Evolutionary conservation across 1,284 basidiomycete genomes (phyloP).

Genomic region (Coriolopsis trogii): DNA sequence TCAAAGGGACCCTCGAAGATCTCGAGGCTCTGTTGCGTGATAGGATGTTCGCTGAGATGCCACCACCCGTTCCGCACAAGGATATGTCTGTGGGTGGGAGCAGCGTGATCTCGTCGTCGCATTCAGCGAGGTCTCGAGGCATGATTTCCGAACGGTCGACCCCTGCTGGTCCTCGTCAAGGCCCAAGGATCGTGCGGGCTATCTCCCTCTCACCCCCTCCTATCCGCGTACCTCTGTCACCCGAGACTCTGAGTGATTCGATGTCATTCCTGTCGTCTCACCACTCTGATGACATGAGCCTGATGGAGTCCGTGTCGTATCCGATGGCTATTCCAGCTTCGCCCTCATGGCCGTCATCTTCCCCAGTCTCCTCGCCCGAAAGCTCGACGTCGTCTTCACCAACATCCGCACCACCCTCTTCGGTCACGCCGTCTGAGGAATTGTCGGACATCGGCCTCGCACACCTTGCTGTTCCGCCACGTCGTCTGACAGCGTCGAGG

Average conservation of each 20-base stretch:
- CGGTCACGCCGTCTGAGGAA: conserved; percentile 17
- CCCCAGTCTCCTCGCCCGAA: conserved; percentile 35
- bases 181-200: conserved; percentile 23
- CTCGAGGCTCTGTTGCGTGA: conserved; percentile 48
- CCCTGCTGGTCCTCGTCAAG: conserved; percentile 13
- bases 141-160: conserved; percentile 32
- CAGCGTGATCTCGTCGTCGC: conserved; percentile 28
- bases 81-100: conserved; percentile 47
- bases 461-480: conserved; percentile 7
- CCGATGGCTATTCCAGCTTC: conserved; percentile 30
- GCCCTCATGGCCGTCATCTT: conserved; percentile 36
- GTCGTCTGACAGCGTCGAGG: conserved; percentile 18
- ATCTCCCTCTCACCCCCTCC: conserved; percentile 47
- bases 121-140: conserved; percentile 6
- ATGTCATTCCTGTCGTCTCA: conserved; percentile 73
- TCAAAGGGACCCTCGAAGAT: conserved; percentile 64
- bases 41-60: conserved; percentile 28
- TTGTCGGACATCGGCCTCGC: conserved; percentile 19
- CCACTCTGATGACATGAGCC: conserved; percentile 68
- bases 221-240: conserved; percentile 41
- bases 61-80: conserved; percentile 39
- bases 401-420: conserved; percentile 25
- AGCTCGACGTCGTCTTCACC: conserved; percentile 33
- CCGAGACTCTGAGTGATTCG: conserved; percentile 52
- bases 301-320: conserved; percentile 44